A percentile compares a stretch with the other conserved stretches of the same genome.
Evolutionary conservation across 2,329 filamentous ascomycete genomes (phyloP).

Genomic region (Diaporthe eres): DNA sequence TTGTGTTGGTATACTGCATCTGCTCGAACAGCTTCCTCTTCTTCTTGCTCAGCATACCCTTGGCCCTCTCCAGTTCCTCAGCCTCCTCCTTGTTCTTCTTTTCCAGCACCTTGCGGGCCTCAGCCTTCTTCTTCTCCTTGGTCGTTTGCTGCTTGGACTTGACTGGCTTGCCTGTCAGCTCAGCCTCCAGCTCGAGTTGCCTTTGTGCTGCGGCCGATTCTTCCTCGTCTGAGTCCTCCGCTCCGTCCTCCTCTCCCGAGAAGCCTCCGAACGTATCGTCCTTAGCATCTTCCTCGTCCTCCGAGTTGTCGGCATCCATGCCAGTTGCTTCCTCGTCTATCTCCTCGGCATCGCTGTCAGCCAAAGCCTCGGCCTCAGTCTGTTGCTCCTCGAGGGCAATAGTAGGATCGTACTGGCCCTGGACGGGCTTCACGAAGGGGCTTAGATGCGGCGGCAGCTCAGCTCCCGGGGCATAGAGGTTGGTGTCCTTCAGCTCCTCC

Average conservation of each 20-base stretch:
- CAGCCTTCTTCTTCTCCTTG: constrained; percentile 76
- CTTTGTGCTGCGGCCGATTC: constrained; percentile 76
- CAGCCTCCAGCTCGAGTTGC: constrained; percentile 93
- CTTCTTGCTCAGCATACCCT: constrained; percentile 98
- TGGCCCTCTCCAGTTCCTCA: constrained; percentile 91
- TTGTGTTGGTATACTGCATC: constrained; percentile 96
- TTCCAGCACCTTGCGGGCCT: constrained; percentile 77
- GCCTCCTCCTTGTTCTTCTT: constrained; percentile 82
- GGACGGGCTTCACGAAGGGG: constrained; percentile 90
- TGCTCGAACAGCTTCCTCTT: constrained; percentile 98
- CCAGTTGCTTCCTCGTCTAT: constrained; percentile 62
- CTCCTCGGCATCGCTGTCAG: constrained; percentile 62
- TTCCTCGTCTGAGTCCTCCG: constrained; percentile 62
- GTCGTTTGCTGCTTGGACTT: constrained; percentile 65
- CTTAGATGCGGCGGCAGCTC: constrained; percentile 94
- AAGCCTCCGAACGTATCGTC: constrained; percentile 64
- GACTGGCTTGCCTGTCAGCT: constrained; percentile 79
- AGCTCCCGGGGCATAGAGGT: constrained; percentile 91
- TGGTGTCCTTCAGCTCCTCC: constrained; percentile 86
- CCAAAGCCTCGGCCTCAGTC: constrained; percentile 85
- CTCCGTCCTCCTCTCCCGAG: constrained; percentile 63
- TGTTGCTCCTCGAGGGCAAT: constrained; percentile 89
- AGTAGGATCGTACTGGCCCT: constrained; percentile 93
- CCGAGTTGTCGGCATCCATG: constrained; percentile 65
- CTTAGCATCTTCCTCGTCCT: constrained; percentile 61